Percentiles rank a stretch among this genome's conserved stretches.
Evolutionary conservation across 306 rosid species (phyloP).

Genomic region (Argentina anserina): DNA sequence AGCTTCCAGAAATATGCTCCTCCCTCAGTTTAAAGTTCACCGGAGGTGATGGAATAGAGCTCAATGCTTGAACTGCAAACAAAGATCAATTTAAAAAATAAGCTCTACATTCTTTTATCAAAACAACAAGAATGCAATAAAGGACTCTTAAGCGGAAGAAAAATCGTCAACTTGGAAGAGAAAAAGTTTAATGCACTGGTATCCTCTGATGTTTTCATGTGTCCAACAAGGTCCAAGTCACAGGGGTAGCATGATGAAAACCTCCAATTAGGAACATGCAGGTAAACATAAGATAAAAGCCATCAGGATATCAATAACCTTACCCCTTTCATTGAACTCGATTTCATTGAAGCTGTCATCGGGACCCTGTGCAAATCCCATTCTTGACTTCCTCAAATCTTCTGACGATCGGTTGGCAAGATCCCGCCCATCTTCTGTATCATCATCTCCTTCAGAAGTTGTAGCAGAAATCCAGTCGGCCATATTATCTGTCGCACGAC

Average conservation of each 20-base stretch:
- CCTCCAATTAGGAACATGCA: background rate
- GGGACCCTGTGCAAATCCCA: constrained; percentile 87
- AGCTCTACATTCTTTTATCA: constrained; percentile 1
- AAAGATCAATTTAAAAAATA: constrained; percentile 18
- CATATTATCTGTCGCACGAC: constrained; percentile 80
- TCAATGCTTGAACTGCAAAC: constrained; percentile 72
- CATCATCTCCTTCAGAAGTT: constrained; percentile 99
- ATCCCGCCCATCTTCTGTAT: constrained; percentile 91
- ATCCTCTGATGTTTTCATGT: background rate
- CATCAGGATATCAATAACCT: constrained; percentile 21
- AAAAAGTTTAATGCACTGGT: background rate
- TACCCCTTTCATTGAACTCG: constrained; percentile 87
- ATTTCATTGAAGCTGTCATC: constrained; percentile 84
- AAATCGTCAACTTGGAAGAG: constrained; percentile 3
- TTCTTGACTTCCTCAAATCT: constrained; percentile 93
- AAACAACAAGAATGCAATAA: background rate
- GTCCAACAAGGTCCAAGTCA: background rate
- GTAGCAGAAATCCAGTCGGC: constrained; percentile 96
- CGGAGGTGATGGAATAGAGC: constrained; percentile 95
- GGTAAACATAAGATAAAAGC: background rate
- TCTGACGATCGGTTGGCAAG: constrained; percentile 77
- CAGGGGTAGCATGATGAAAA: constrained; percentile 3
- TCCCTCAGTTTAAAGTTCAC: constrained; percentile 84
- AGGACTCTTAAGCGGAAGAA: background rate
- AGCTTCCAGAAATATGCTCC: constrained; percentile 91